Base-by-base conservation (phyloP, 169 alveolate genomes). In the Cyclospora cayetanensis region DNA sequence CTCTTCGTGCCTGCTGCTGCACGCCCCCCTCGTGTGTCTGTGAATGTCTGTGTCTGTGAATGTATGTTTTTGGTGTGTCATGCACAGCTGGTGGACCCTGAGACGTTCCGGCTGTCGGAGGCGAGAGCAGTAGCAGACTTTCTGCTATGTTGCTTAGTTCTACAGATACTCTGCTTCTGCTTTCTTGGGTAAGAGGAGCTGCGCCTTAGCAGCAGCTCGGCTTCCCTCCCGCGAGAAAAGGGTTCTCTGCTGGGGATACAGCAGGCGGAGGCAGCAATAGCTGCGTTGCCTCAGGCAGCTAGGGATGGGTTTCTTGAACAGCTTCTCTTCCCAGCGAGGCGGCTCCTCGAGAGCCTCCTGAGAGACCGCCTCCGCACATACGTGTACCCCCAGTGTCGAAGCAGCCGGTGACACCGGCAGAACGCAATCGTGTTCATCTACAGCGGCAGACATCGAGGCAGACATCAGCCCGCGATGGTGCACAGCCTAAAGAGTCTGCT, bases 91-190 rank as follows among this genome's bases (percentile, higher is more conserved):
- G 85, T 74, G 34, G 20, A 55, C 42, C 63, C 85, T 39, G 85
- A 52, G 43, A 63, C 7, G 22, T 83, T 83, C 66, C 5, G 27
- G 43, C 79, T 83, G 50, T n/a, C 82, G 25, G 77, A 83, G 91
- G 63, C 37, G 50, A 18, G 91, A 9, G 82, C 91, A 20, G 41
- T 63, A 7, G 82, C 82, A 18, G 91, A 83, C 60, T 83, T 60
- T 46, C 77, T 83, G 34, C 46, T 83, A 0, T 83, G 91, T 80
- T 53, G 43, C 46, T 15, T 55, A 2, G 77, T 83, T 42, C 68
- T 83, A 66, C 91, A 83, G 63, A 20, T 74, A 11, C 85, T 74
- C 85, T 74, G 85, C 60, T 74, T 74, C 85, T 74, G 60, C 39
- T 39, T 74, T 3, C 85, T 74, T 2, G 60, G 85, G 22, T 39